phyloP scores from a whole-genome alignment of 192 early-diverging fungal species.

The Entrophospora sp. region DNA sequence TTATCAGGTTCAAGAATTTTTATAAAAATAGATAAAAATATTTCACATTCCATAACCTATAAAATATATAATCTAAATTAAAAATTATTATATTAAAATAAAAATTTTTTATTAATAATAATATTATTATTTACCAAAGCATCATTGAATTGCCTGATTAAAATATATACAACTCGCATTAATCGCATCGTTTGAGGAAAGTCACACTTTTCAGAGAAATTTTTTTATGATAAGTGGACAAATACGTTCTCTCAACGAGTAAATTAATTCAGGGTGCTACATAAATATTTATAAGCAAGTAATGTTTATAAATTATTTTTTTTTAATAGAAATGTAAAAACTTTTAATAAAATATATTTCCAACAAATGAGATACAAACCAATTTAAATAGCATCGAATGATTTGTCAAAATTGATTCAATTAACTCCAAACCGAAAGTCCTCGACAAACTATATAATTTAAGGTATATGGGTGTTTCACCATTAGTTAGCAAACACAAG shows the following conservation, averaged over 20 bases:
- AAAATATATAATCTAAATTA: too few species aligned
- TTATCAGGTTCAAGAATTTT: constrained; percentile 74
- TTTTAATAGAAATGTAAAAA: background rate
- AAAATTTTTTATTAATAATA: background rate
- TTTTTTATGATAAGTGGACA: constrained; percentile 86
- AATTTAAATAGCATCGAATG: constrained; percentile 67
- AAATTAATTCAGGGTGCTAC: constrained; percentile 64
- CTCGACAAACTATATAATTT: constrained; percentile 45
- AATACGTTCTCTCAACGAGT: constrained; percentile 67
- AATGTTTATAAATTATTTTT: background rate
- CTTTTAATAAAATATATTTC: background rate
- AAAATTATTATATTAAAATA: background rate
- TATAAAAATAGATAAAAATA: constrained; percentile 83
- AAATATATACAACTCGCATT: constrained; percentile 67
- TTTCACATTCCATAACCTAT: constrained; percentile 85
- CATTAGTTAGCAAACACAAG: constrained; percentile 69
- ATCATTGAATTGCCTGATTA: constrained; percentile 69
- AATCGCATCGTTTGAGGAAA: constrained; percentile 78
- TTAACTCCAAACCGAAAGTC: constrained; percentile 81
- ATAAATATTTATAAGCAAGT: background rate
- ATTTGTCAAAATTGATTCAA: constrained; percentile 81
- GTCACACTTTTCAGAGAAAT: constrained; percentile 83
- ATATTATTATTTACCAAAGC: constrained; percentile 50
- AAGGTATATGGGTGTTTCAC: constrained; percentile 57
- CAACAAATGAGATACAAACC: constrained; percentile 32